Base-by-base conservation (phyloP, 2,329 filamentous ascomycete genomes). In the Sclerotinia trifoliorum region DNA sequence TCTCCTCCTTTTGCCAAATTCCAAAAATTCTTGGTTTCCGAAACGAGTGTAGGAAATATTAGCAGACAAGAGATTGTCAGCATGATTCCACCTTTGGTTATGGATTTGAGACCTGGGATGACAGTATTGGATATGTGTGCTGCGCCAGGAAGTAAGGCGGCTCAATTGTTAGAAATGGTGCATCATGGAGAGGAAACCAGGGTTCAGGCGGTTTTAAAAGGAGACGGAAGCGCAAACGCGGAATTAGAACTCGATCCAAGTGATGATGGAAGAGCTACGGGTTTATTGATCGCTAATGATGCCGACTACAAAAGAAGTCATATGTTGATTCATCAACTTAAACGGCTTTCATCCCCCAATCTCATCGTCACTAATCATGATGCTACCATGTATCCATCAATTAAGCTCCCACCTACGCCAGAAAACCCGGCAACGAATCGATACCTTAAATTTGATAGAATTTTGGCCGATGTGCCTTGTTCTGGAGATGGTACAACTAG, bases 301-400 rank as follows among this genome's bases (percentile, higher is more conserved):
- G 89, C 92, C 75, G 95, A 99, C 79, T 97, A 97, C 83, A 96
- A 94, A 83, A 91, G 95, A 72, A 93, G 93, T 67, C 95, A 98
- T 80, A 95, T 99, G 91, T 82, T 99, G 78, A 92, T 97, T 60
- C 95, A 99, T 79, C 95, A 99, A 80, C 91, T 98, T 76, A 99
- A 99, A 85, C 91, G 95, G 70, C 85, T 99, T 63, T 97, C 94
- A 71, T 98, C 95, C 5, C 94, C 95, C 3, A 99, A 99, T 78
- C 83, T 99, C 73, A 90, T 99, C 71, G 94, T 99, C 71, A 98
- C 93, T 54, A 98, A 99, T 79, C 94, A 99, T 81, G 95, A 99
- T 79, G 95, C 95, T 54, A 97, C 94, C 5, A 88, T 96, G 79
- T 99, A 94, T 80, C 95, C 95, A 3, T 93, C 94, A 0, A 93